Conservation (phyloP, 1,284 basidiomycete genomes). For the Cystobasidium sp. region DNA sequence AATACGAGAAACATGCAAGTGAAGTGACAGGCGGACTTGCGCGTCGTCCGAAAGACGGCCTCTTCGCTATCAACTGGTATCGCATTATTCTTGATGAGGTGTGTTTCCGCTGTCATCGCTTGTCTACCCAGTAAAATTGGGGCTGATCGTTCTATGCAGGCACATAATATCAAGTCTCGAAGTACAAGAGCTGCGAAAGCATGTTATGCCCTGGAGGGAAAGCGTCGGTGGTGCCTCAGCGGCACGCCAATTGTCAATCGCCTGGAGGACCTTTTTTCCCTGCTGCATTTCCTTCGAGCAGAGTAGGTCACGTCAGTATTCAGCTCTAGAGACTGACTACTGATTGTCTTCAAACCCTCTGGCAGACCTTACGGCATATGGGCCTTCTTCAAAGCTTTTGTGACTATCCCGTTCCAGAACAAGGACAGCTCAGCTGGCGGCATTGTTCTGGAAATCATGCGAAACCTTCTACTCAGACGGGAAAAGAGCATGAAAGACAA, state of each 20-base stretch:
- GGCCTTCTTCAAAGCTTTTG: constrained; percentile 66
- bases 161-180: constrained; percentile 92
- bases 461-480: constrained; percentile 82
- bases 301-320: constrained; percentile 56
- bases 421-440: constrained; percentile 85
- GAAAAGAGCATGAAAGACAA: constrained; percentile 92
- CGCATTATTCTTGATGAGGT: constrained; percentile 60
- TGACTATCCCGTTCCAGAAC: constrained; percentile 77
- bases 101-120: not conserved
- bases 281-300: constrained; percentile 85
- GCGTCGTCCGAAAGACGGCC: constrained; percentile 41
- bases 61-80: constrained; percentile 68
- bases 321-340: not conserved
- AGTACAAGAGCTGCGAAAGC: constrained; percentile 88
- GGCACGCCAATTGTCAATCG: constrained; percentile 96
- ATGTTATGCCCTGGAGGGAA: constrained; percentile 78
- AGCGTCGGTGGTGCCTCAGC: constrained; percentile 87
- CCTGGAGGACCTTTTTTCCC: constrained; percentile 87
- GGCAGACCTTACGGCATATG: constrained; percentile 61
- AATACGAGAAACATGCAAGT: constrained; percentile 30
- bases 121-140: not conserved
- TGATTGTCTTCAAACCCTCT: not conserved
- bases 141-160: constrained; percentile 62
- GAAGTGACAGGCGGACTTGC: constrained; percentile 24
- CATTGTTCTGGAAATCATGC: constrained; percentile 88